Base-by-base conservation (phyloP, 768 basidiomycete species). In the Tephrocybe sp. region DNA sequence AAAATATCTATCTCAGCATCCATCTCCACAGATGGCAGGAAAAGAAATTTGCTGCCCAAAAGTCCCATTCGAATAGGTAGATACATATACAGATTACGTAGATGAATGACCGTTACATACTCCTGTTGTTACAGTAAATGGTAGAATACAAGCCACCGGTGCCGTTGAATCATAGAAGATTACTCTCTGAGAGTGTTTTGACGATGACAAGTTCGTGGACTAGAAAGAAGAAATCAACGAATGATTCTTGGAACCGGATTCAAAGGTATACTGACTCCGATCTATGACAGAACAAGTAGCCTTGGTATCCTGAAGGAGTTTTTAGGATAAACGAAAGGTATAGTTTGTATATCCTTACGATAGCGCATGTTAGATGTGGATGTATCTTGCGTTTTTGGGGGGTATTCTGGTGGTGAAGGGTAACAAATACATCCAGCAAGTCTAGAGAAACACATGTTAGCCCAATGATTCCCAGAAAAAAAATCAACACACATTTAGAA, bases 311-410 rank as follows among this genome's bases (percentile, higher is more conserved):
- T 80, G 41, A 42, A 21, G 3, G 22, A 45, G 56, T 18, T 56
- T 53, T 33, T 24, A 58, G 47, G 38, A 37, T 45, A 50, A 41
- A 53, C 39, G 27, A 41, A 23, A 9, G 25, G 34, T 15, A 22
- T 42, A 25, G 38, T 21, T 22, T 22, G 40, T 25, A 29, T 31
- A 42, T 9, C 70, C 78, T 65, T 57, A 80, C 80, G 37, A 80
- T 78, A 2, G 82, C 83, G 50, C 79, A 82, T 8, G 80, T 82
- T 27, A 76, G 56, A 60, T 85, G 78, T 7, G 76, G 65, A 59
- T 83, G 76, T 21, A 85, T 61, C 47, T 70, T 73, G 38, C 78
- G 69, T 24, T 64, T 64, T 34, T 69, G 69, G 0, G 77, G 71
- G 9, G 80, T 76, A 54, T 74, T 67, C 39, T 77, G 72, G 37